These are phyloP conservation scores for Trichoderma atroviride DNA, from an alignment of 2,329 filamentous ascomycete species.

Conservation along the genomic window DNA sequence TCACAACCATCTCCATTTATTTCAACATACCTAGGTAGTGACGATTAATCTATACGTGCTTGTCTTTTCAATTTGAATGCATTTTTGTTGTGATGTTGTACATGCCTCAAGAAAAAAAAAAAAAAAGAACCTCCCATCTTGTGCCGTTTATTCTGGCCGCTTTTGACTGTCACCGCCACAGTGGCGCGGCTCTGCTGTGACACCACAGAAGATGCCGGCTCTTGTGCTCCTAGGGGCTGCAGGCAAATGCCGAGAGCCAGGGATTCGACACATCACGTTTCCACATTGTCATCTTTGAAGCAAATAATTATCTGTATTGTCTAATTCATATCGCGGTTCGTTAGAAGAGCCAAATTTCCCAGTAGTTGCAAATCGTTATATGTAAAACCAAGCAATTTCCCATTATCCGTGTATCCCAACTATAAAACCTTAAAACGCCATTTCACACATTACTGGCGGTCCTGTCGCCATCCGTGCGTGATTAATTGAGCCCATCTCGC, in stretches of 20 bases:
- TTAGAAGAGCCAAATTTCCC: background rate
- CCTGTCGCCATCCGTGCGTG: background rate
- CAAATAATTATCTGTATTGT: background rate
- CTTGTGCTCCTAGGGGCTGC: background rate
- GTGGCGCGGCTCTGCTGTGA: conserved; percentile 11
- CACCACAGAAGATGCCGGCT: background rate
- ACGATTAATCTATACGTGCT: background rate
- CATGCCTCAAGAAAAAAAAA: background rate
- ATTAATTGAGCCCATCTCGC: background rate
- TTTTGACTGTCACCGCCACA: conserved; percentile 16
- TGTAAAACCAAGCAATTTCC: background rate
- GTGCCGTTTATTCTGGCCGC: background rate
- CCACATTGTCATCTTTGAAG: background rate
- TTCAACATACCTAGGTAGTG: background rate
- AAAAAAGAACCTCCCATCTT: background rate
- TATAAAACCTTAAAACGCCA: conserved; percentile 27
- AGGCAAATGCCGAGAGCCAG: background rate
- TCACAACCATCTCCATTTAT: background rate
- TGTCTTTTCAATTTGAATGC: background rate
- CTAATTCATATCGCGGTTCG: background rate
- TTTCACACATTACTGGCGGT: background rate
- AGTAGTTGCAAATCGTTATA: background rate
- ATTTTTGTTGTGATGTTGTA: background rate
- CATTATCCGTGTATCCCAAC: conserved; percentile 16
- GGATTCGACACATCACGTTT: background rate